phyloP scores from a whole-genome alignment of 2,329 filamentous ascomycete genomes.

The Ampelomyces quisqualis region DNA sequence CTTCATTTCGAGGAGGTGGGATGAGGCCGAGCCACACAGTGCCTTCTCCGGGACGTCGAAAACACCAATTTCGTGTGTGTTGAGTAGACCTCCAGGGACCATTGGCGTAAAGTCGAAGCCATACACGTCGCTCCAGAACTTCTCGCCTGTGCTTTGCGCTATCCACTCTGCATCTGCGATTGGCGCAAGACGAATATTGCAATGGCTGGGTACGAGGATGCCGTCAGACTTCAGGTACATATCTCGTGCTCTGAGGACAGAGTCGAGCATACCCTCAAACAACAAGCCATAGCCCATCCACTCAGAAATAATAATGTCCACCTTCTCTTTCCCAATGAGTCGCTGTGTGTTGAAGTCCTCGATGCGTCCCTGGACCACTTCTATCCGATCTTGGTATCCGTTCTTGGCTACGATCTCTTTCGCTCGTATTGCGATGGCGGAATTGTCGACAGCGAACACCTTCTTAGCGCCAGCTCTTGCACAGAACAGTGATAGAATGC shows the following conservation, averaged over 20 bases:
- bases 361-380: conserved; percentile 79
- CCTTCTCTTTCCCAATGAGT: conserved; percentile 53
- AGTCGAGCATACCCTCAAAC: conserved; percentile 95
- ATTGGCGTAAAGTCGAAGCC: conserved; percentile 93
- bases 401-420: conserved; percentile 83
- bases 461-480: conserved; percentile 82
- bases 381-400: conserved; percentile 70
- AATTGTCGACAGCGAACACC: conserved; percentile 91
- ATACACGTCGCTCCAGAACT: conserved; percentile 89
- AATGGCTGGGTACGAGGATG: conserved; percentile 82
- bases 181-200: conserved; percentile 79
- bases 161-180: conserved; percentile 76
- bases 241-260: conserved; percentile 84
- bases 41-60: conserved; percentile 35
- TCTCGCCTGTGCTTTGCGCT: conserved; percentile 65
- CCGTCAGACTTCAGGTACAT: conserved; percentile 78
- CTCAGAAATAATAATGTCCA: conserved; percentile 93
- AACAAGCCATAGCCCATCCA: conserved; percentile 97
- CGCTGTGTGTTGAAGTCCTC: conserved; percentile 76
- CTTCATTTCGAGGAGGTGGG: conserved; percentile 76
- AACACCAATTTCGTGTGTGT: conserved; percentile 51
- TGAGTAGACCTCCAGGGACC: conserved; percentile 78
- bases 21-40: conserved; percentile 58
- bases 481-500: conserved; percentile 92
- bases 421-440: conserved; percentile 83